Evolutionary conservation across 2,329 filamentous ascomycete genomes (phyloP).

Genomic region (Colletotrichum destructivum): DNA sequence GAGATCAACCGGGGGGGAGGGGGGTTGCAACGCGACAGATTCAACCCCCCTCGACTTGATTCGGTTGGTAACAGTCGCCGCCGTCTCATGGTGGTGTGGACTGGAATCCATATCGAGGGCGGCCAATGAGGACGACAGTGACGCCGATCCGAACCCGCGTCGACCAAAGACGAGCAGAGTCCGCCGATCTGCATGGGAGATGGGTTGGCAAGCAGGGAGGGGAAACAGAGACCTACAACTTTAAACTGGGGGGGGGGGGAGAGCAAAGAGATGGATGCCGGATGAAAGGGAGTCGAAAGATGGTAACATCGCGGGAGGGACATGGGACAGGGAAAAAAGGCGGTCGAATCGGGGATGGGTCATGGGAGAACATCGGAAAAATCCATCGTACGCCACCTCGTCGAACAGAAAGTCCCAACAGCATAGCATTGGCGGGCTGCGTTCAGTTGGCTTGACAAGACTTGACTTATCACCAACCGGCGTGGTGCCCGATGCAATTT

Average conservation of each 20-base stretch:
- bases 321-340: no score
- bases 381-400: no score
- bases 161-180: constrained; percentile 22
- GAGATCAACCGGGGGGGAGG: constrained; percentile 7
- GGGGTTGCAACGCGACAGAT: not conserved
- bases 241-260: constrained; percentile 1
- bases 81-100: not conserved
- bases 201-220: constrained; percentile 16
- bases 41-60: not conserved
- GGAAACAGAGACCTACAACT: constrained; percentile 29
- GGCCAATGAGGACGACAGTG: not conserved
- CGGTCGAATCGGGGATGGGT: no score
- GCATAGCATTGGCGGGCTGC: not conserved
- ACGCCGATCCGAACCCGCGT: constrained; percentile 21
- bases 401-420: no score
- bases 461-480: no score
- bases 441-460: no score
- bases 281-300: not conserved
- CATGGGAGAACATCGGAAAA: no score
- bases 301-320: no score
- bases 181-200: constrained; percentile 30
- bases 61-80: not conserved
- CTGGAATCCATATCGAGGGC: not conserved
- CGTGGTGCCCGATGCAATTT: not conserved
- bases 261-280: not conserved